A percentile compares a stretch with the other conserved stretches of the same genome.
Conservation (phyloP, 805 yeast species). For the Candida nonsorbophila region DNA sequence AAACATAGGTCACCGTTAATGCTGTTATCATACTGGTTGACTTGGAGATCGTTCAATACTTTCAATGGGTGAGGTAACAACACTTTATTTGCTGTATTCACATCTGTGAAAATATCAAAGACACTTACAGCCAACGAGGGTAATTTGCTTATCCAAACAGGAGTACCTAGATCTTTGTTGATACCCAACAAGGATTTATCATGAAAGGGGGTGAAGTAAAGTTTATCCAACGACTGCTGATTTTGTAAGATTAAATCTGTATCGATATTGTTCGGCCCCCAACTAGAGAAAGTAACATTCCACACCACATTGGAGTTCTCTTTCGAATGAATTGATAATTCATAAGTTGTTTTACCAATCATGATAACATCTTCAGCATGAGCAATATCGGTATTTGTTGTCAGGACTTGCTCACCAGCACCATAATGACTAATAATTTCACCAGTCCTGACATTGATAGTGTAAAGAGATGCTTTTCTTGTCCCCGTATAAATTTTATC, state of each 20-base stretch:
- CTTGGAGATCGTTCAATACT: conserved; percentile 28
- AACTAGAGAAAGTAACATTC: conserved; percentile 80
- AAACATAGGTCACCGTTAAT: conserved; percentile 42
- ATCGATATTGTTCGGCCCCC: conserved; percentile 91
- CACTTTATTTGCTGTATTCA: conserved; percentile 28
- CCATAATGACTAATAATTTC: conserved; percentile 69
- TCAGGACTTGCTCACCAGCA: conserved; percentile 13
- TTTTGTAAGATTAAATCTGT: conserved; percentile 40
- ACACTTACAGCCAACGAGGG: conserved; percentile 72
- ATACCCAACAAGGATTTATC: conserved; percentile 76
- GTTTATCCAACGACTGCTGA: conserved; percentile 58
- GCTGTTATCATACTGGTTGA: conserved; percentile 10
- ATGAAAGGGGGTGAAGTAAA: conserved; percentile 79
- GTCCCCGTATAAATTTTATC: conserved; percentile 88
- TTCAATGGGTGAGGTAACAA: conserved; percentile 67
- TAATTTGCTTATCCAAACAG: conserved; percentile 72
- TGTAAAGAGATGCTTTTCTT: conserved; percentile 67
- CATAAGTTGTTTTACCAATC: conserved; percentile 70
- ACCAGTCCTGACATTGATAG: conserved; percentile 72
- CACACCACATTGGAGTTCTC: conserved; percentile 55
- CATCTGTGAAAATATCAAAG: conserved; percentile 60
- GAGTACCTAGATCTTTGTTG: conserved; percentile 61
- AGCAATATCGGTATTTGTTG: conserved; percentile 11
- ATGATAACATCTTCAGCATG: conserved; percentile 33
- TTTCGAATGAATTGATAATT: conserved; percentile 70